Conservation (phyloP, 2,329 filamentous ascomycete species). For the Alternaria panax region DNA sequence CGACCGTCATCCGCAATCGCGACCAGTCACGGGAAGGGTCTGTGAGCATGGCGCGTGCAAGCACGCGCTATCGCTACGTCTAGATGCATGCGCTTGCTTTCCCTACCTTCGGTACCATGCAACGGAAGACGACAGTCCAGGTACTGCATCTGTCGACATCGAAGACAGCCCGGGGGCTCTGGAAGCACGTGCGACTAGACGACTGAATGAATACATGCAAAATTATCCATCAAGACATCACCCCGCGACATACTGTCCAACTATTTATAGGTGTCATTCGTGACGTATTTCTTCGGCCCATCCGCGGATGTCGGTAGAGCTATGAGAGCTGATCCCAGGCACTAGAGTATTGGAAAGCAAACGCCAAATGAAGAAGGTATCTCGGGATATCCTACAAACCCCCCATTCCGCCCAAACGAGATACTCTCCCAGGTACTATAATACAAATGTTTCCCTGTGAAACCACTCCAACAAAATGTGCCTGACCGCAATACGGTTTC, state of each 20-base stretch:
- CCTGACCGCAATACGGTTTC: neutral
- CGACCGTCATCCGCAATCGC: neutral
- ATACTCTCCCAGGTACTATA: neutral
- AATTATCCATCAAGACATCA: neutral
- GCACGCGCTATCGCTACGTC: constrained; percentile 1
- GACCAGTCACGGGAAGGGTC: constrained; percentile 2
- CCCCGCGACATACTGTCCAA: neutral
- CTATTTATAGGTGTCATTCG: neutral
- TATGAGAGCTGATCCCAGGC: neutral
- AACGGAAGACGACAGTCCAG: neutral
- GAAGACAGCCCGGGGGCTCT: neutral
- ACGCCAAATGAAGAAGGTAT: neutral
- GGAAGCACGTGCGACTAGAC: neutral
- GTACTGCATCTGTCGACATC: neutral
- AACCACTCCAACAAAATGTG: neutral
- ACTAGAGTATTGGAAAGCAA: neutral
- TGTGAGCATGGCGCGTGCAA: neutral
- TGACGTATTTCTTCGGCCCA: neutral
- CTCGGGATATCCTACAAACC: neutral
- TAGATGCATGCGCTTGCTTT: constrained; percentile 14
- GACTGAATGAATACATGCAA: neutral
- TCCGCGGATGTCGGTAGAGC: neutral
- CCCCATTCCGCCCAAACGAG: neutral
- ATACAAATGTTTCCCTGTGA: neutral
- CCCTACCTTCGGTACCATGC: neutral